phyloP scores from a whole-genome alignment of 768 basidiomycete genomes.

The Lactarius deliciosus region DNA sequence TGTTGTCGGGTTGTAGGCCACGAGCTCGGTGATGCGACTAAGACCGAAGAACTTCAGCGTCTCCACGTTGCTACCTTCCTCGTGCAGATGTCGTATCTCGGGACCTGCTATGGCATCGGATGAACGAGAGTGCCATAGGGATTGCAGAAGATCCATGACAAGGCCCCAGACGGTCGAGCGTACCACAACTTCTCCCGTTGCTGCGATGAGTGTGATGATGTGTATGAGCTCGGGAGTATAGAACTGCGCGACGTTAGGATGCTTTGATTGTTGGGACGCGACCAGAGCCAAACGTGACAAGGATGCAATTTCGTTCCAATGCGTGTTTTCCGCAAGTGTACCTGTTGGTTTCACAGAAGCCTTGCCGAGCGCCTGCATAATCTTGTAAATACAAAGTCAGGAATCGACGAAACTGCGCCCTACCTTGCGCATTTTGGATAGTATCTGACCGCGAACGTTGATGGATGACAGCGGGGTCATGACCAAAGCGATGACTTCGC shows the following conservation, averaged over 20 bases:
- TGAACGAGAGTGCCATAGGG: constrained; percentile 58
- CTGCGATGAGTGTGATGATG: constrained; percentile 73
- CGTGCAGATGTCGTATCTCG: constrained; percentile 61
- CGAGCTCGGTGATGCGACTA: constrained; percentile 67
- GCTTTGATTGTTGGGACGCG: constrained; percentile 64
- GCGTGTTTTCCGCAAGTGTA: constrained; percentile 64
- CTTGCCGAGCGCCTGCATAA: constrained; percentile 64
- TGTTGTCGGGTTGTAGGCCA: constrained; percentile 50
- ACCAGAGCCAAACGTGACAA: constrained; percentile 73
- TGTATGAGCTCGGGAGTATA: constrained; percentile 84
- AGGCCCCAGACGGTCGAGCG: constrained; percentile 82
- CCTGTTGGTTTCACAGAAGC: constrained; percentile 63
- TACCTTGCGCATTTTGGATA: constrained; percentile 78
- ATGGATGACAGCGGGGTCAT: constrained; percentile 74
- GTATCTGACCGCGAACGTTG: constrained; percentile 72
- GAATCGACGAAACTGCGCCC: constrained; percentile 24
- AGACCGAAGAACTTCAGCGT: constrained; percentile 75
- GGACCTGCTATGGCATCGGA: constrained; percentile 56
- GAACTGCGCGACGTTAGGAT: constrained; percentile 65
- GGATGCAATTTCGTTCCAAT: constrained; percentile 81
- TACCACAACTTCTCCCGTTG: constrained; percentile 68
- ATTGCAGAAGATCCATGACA: constrained; percentile 78
- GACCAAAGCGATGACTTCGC: constrained; percentile 73
- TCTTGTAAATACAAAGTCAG: constrained; percentile 9
- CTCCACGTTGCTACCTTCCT: constrained; percentile 55